Percentiles rank a stretch among this genome's conserved stretches.
These are phyloP conservation scores for Aegilops sharonensis DNA, from an alignment of 176 grass and related monocot species.

Conservation along the genomic window DNA sequence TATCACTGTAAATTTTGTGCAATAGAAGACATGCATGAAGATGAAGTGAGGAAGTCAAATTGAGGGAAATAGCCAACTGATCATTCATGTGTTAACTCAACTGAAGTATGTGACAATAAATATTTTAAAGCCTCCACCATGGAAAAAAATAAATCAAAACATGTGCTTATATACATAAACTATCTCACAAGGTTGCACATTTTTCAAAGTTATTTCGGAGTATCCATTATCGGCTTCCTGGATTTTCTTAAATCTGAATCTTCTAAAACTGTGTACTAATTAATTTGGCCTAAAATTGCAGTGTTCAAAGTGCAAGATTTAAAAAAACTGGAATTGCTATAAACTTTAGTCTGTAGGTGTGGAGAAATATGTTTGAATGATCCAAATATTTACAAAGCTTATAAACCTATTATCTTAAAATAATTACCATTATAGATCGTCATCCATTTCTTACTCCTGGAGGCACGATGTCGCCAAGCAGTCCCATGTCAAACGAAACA, in stretches of 20 bases:
- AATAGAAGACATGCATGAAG: background rate
- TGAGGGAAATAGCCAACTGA: background rate
- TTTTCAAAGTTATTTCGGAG: background rate
- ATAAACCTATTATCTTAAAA: background rate
- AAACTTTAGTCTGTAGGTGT: background rate
- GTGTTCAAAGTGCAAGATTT: background rate
- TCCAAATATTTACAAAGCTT: background rate
- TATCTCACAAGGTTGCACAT: background rate
- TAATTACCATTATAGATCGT: conserved; percentile 17
- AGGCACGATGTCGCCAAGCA: conserved; percentile 82
- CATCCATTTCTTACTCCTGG: conserved; percentile 64
- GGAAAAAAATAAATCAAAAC: background rate
- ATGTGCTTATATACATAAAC: background rate
- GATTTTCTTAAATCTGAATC: background rate
- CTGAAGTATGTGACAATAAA: background rate
- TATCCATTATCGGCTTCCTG: background rate
- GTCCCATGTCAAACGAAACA: conserved; percentile 42
- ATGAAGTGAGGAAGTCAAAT: background rate
- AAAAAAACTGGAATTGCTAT: background rate
- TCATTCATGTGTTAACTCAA: background rate
- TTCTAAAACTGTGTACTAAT: too few relatives aligned
- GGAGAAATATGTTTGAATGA: background rate
- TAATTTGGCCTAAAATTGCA: background rate
- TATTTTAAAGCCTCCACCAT: too few relatives aligned
- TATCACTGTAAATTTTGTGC: background rate